Conservation (phyloP, 306 rosid species). For the Arachis hypogaea region DNA sequence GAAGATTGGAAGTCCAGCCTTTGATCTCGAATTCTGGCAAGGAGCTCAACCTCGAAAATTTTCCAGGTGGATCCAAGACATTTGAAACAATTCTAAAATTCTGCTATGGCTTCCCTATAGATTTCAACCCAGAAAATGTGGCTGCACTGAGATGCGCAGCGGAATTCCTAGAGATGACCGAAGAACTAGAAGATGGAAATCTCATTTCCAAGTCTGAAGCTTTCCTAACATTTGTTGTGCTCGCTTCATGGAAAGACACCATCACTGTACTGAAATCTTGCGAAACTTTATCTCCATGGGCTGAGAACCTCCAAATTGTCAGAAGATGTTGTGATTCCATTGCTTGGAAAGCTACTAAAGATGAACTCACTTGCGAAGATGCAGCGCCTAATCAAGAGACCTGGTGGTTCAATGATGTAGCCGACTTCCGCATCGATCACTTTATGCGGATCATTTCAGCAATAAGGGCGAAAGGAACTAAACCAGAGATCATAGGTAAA, state of each 20-base stretch:
- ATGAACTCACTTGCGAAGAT: slow-evolving; percentile 43
- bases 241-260: slow-evolving; percentile 90
- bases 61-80: slow-evolving; percentile 84
- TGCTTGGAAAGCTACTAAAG: slow-evolving; percentile 83
- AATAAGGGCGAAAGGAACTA: slow-evolving; percentile 65
- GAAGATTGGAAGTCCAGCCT: slow-evolving; percentile 59
- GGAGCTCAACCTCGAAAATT: slow-evolving; percentile 71
- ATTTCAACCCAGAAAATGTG: slow-evolving; percentile 66
- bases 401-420: slow-evolving; percentile 71
- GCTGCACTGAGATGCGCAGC: slow-evolving; percentile 92
- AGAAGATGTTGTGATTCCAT: slow-evolving; percentile 96
- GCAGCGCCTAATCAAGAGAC: slow-evolving; percentile 49
- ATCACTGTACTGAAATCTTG: slow-evolving; percentile 76
- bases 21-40: slow-evolving; percentile 52
- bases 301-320: slow-evolving; percentile 88
- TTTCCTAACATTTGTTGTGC: slow-evolving; percentile 89
- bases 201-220: slow-evolving; percentile 84
- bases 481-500: slow-evolving; percentile 69
- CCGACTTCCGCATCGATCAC: slow-evolving; percentile 65
- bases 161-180: slow-evolving; percentile 91
- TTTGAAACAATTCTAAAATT: slow-evolving; percentile 73
- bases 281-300: slow-evolving; percentile 87
- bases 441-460: slow-evolving; percentile 72
- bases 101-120: slow-evolving; percentile 88
- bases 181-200: slow-evolving; percentile 83